Percentiles rank a stretch among this genome's conserved stretches.
phyloP scores from a whole-genome alignment of 2,329 filamentous ascomycete species.

The Aspergillus costaricaensis region DNA sequence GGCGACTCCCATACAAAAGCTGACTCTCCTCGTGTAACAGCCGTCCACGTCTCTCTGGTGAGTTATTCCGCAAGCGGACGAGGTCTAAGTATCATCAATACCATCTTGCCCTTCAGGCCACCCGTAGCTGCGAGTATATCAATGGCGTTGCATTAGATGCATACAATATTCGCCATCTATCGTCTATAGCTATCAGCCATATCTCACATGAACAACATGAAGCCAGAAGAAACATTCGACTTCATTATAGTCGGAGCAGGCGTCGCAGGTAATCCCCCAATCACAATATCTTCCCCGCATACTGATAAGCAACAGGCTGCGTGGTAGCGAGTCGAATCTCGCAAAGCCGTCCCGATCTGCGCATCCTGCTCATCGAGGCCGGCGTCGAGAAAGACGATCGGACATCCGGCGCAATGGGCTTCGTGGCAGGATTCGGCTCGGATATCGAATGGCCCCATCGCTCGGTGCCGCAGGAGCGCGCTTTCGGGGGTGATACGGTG shows the following conservation, averaged over 20 bases:
- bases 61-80: too few species aligned
- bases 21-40: too few species aligned
- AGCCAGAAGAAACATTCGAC: not conserved
- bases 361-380: not conserved
- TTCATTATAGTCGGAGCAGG: constrained; percentile 1
- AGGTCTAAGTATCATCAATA: too few species aligned
- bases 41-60: too few species aligned
- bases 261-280: not conserved
- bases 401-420: not conserved
- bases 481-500: not conserved
- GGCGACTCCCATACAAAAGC: too few species aligned
- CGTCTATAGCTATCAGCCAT: too few species aligned
- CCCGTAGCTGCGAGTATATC: too few species aligned
- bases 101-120: too few species aligned
- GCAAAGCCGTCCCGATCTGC: not conserved
- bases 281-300: not conserved
- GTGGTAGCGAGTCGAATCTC: constrained; percentile 5
- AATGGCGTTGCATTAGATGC: too few species aligned
- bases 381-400: constrained; percentile 2
- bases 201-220: not conserved
- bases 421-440: not conserved
- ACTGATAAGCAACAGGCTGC: not conserved
- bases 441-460: not conserved
- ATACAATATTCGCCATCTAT: too few species aligned
- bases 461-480: constrained; percentile 4